Evolutionary conservation across 495 filamentous ascomycete genomes (phyloP).

Genomic region (Lophium mytilinum): DNA sequence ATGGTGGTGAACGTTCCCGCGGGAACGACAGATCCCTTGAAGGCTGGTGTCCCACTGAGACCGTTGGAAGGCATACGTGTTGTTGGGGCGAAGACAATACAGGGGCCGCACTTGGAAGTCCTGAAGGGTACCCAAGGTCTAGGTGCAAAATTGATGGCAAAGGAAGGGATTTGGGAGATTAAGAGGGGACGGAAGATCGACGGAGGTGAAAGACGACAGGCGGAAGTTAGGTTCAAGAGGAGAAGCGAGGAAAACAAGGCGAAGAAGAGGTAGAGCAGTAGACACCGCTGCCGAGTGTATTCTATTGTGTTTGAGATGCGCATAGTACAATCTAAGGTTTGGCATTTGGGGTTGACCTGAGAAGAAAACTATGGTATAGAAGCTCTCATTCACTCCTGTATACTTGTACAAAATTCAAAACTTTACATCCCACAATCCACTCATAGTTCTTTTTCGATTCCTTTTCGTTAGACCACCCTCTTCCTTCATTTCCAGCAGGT

Average conservation of each 20-base stretch:
- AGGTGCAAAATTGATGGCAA: conserved; percentile 55
- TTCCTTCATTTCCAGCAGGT: too few relatives aligned
- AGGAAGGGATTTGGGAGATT: conserved; percentile 86
- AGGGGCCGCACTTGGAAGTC: conserved; percentile 59
- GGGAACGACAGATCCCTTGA: conserved; percentile 40
- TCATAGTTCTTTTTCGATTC: too few relatives aligned
- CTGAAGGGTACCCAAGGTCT: conserved; percentile 53
- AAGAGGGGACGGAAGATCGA: conserved; percentile 81
- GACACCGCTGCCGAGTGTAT: neutral
- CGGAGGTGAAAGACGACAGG: conserved; percentile 85
- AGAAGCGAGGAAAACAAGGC: conserved; percentile 36
- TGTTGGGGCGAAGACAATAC: conserved; percentile 53
- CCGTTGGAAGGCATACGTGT: conserved; percentile 59
- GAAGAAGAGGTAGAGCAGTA: conserved; percentile 17
- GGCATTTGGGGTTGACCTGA: too few relatives aligned
- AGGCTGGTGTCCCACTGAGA: conserved; percentile 31
- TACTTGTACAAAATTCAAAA: too few relatives aligned
- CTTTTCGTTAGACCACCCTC: too few relatives aligned
- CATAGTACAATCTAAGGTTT: too few relatives aligned
- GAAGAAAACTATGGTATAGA: too few relatives aligned
- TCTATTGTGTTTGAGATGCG: neutral
- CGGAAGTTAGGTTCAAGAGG: conserved; percentile 70
- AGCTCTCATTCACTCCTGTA: too few relatives aligned
- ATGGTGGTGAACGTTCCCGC: conserved; percentile 64
- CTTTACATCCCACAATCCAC: too few relatives aligned